These are phyloP conservation scores for Nemania diffusa DNA, from an alignment of 2,329 filamentous ascomycete species.

Conservation along the genomic window DNA sequence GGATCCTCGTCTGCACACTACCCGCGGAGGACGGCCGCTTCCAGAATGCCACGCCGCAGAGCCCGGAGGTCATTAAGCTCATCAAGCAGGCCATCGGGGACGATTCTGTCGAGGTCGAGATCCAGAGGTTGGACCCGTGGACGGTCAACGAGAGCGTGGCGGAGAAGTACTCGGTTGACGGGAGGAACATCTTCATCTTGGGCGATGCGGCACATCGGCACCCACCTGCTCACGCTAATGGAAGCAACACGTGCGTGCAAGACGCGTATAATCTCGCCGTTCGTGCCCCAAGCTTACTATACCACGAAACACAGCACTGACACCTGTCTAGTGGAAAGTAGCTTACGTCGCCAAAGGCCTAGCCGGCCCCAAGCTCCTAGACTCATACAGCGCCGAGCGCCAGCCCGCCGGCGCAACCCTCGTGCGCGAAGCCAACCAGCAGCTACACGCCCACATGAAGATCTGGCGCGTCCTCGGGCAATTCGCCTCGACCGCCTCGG, in stretches of 20 bases:
- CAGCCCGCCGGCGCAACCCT: slow-evolving; percentile 61
- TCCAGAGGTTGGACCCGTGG: slow-evolving; percentile 68
- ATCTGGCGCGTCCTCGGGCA: slow-evolving; percentile 60
- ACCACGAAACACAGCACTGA: slow-evolving; percentile 6
- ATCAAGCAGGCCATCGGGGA: slow-evolving; percentile 61
- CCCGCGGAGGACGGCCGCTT: slow-evolving; percentile 32
- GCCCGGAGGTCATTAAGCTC: slow-evolving; percentile 28
- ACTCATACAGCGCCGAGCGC: slow-evolving; percentile 58
- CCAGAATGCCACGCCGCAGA: slow-evolving; percentile 25
- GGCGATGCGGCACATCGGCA: slow-evolving; percentile 69
- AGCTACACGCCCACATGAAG: slow-evolving; percentile 61
- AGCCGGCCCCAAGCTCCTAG: slow-evolving; percentile 53
- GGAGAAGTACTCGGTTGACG: slow-evolving; percentile 63
- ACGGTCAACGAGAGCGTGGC: slow-evolving; percentile 70
- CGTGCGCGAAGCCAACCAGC: slow-evolving; percentile 65
- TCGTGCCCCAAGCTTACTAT: neutral
- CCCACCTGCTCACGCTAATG: slow-evolving; percentile 66
- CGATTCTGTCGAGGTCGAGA: slow-evolving; percentile 57
- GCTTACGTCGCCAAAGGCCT: slow-evolving; percentile 57
- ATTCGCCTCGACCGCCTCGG: slow-evolving; percentile 51
- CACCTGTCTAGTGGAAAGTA: slow-evolving; percentile 59
- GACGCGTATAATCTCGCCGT: slow-evolving; percentile 64
- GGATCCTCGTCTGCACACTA: slow-evolving; percentile 61
- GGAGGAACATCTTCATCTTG: slow-evolving; percentile 61
- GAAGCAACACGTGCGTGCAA: slow-evolving; percentile 68